Percentiles rank a stretch among this genome's conserved stretches.
phyloP scores from a whole-genome alignment of 2,329 filamentous ascomycete species.

The Cytospora leucostoma region DNA sequence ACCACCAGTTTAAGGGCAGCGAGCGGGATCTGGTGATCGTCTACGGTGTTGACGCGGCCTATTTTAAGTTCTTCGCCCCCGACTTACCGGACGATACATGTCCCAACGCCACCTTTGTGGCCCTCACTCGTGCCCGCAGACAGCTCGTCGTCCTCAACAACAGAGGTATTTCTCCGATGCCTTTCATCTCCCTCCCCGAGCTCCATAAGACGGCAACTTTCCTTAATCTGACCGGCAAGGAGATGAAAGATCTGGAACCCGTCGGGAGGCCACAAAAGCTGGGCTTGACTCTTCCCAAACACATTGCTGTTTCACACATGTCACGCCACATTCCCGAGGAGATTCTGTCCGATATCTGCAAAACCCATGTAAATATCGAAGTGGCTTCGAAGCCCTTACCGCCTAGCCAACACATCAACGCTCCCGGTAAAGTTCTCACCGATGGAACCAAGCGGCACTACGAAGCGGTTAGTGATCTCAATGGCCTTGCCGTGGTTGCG shows the following conservation, averaged over 20 bases:
- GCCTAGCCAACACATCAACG: slow-evolving; percentile 27
- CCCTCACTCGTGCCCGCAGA: slow-evolving; percentile 34
- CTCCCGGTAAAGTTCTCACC: slow-evolving; percentile 26
- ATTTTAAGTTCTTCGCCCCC: slow-evolving; percentile 32
- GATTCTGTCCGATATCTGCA: slow-evolving; percentile 28
- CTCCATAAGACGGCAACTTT: background rate
- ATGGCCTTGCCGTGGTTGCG: slow-evolving; percentile 28
- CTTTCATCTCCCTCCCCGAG: slow-evolving; percentile 29
- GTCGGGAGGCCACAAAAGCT: background rate
- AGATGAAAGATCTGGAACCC: background rate
- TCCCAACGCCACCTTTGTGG: slow-evolving; percentile 37
- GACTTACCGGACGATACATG: slow-evolving; percentile 35
- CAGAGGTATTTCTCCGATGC: slow-evolving; percentile 29
- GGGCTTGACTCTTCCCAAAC: background rate
- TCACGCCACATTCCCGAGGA: slow-evolving; percentile 33
- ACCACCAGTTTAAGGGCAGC: slow-evolving; percentile 39
- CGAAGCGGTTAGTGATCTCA: slow-evolving; percentile 23
- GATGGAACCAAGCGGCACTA: slow-evolving; percentile 19
- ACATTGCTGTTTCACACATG: slow-evolving; percentile 30
- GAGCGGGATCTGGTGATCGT: slow-evolving; percentile 37
- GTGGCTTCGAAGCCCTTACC: slow-evolving; percentile 19
- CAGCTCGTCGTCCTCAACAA: slow-evolving; percentile 36
- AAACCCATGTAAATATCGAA: slow-evolving; percentile 27
- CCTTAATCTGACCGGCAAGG: background rate
- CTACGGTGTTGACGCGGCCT: slow-evolving; percentile 33